Evolutionary conservation across 768 basidiomycete species (phyloP), one percentile per base, ranked within the genome.

Genomic region (Leccinum imitatum): DNA sequence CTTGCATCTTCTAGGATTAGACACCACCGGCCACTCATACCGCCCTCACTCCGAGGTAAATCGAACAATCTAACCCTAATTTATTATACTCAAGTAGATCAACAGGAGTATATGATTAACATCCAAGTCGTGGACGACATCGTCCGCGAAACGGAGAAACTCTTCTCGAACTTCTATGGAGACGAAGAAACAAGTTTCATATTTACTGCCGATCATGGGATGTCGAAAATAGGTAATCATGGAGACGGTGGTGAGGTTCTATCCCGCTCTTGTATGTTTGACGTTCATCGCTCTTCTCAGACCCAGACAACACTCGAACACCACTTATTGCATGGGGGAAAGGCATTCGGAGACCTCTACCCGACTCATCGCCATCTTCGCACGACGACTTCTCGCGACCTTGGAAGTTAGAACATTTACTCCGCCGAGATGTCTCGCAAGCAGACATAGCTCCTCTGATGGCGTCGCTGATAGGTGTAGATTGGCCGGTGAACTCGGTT

Each of bases 141-240:
- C 62, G 90, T 93, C 27, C 77, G 77, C 35, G 78, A 84, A 56
- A 84, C 88, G 1, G 89, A 91, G 62, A 65, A 73, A 39, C 77
- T 92, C 3, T 69, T 94, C 21, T 69, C 73, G 1, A 77, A 83
- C 5, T 93, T 89, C 69, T 94, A 86, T 65, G 66, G 75, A 33
- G 88, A 91, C 59, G 75, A 84, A 21, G 83, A 87, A 57, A 93
- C 91, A 0, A 83, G 82, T 59, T 93, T 81, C 67, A 73, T 94
- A 33, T 94, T 92, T 70, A 94, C 90, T 3, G 90, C 93, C 0
- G 93, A 95, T 71, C 93, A 95, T 68, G 93, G 93, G 9, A 95
- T 95, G 93, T 90, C 89, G 4, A 82, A 79, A 33, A 88, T 92
- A 56, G 93, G 93, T 13, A 94, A 93, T 67, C 93, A 95, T 59